A percentile compares a stretch with the other conserved stretches of the same genome.
Conservation (phyloP, 2,329 filamentous ascomycete species). For the Penicillium thymicola region DNA sequence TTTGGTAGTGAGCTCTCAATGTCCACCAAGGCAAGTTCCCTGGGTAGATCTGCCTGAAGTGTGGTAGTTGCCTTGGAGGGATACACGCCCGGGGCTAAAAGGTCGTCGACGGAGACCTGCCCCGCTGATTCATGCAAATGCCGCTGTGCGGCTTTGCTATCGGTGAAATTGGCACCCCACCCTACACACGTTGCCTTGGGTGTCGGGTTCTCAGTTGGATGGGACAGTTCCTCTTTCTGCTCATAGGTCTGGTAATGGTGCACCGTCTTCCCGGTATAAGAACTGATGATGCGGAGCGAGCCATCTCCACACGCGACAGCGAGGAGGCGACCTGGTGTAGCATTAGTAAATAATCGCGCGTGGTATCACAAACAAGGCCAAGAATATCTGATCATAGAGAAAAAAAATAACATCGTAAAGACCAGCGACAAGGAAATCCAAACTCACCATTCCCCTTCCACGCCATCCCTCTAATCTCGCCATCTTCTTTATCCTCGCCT, state of each 20-base stretch:
- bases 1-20: conserved; percentile 73
- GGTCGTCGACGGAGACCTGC: conserved; percentile 41
- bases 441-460: conserved; percentile 67
- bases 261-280: conserved; percentile 77
- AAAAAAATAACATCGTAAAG: not conserved
- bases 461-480: conserved; percentile 46
- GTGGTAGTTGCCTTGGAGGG: conserved; percentile 35
- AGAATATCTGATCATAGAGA: not conserved
- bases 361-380: not conserved
- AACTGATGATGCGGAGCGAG: conserved; percentile 68
- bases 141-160: conserved; percentile 44
- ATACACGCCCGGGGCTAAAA: conserved; percentile 40
- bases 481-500: conserved; percentile 42
- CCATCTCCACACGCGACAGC: conserved; percentile 83
- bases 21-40: conserved; percentile 70
- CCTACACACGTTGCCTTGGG: conserved; percentile 48
- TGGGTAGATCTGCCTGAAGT: conserved; percentile 60
- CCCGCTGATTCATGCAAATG: conserved; percentile 37
- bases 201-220: not conserved
- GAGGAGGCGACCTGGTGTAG: conserved; percentile 57
- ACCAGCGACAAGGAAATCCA: not conserved
- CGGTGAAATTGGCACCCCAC: conserved; percentile 56
- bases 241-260: conserved; percentile 58
- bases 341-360: not conserved
- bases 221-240: conserved; percentile 9